Conservation (phyloP, 2,329 filamentous ascomycete species). For the Cercospora sojina region DNA sequence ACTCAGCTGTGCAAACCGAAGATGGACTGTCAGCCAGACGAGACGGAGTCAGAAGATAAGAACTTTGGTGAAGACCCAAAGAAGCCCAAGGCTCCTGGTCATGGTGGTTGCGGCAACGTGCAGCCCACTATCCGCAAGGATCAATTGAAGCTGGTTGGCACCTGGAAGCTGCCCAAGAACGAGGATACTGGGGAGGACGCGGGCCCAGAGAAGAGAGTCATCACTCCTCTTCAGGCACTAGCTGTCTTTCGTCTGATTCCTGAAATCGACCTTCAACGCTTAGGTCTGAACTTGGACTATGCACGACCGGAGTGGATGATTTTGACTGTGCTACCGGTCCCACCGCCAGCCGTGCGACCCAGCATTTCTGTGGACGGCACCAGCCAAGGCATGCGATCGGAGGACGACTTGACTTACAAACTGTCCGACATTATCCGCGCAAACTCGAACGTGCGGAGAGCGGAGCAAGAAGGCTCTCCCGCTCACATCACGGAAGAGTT, state of each 20-base stretch:
- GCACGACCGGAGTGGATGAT: slow-evolving; percentile 99
- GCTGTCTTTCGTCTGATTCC: slow-evolving; percentile 84
- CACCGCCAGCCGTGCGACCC: slow-evolving; percentile 89
- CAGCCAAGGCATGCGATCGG: slow-evolving; percentile 85
- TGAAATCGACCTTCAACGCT: slow-evolving; percentile 75
- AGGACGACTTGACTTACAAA: slow-evolving; percentile 99
- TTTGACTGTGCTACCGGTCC: slow-evolving; percentile 89
- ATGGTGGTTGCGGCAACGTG: slow-evolving; percentile 90
- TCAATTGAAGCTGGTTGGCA: slow-evolving; percentile 77
- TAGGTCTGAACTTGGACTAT: slow-evolving; percentile 92
- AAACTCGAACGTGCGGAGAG: slow-evolving; percentile 90
- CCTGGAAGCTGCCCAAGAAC: slow-evolving; percentile 68
- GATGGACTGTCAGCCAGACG: slow-evolving; percentile 78
- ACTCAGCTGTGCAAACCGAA: slow-evolving; percentile 92
- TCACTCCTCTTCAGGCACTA: slow-evolving; percentile 81
- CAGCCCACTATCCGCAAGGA: slow-evolving; percentile 87
- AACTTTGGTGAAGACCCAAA: slow-evolving; percentile 62
- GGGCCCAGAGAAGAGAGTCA: slow-evolving; percentile 73
- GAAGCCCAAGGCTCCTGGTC: slow-evolving; percentile 56
- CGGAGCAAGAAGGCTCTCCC: slow-evolving; percentile 86
- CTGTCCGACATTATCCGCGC: slow-evolving; percentile 96
- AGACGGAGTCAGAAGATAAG: slow-evolving; percentile 67
- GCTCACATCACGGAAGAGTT: slow-evolving; percentile 90
- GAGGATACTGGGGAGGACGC: slow-evolving; percentile 67
- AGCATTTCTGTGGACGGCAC: slow-evolving; percentile 97